Evolutionary conservation across 2,329 filamentous ascomycete genomes (phyloP), one percentile per base, ranked within the genome.

Genomic region (Nakataea oryzae): DNA sequence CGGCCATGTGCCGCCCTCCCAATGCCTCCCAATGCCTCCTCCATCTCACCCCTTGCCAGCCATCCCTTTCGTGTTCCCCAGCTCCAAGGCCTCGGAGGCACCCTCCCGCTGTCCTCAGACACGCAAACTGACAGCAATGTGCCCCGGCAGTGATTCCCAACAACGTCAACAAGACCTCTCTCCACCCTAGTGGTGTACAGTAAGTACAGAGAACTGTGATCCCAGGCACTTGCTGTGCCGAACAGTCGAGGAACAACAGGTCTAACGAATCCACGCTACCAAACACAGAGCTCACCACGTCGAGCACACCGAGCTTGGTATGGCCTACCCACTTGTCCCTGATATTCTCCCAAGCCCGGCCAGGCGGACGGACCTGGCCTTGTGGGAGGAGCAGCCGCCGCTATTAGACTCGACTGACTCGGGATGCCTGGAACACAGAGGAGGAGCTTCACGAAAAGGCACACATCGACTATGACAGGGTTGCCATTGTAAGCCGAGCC

Each of bases 391-490:
- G 21, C 41, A 24, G 41, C 41, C 24, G 12, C 11, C 41, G 41
- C 41, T n/a, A 9, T n/a, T 6, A 13, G 21, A 50, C 41, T 8
- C 60, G 47, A 41, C 54, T 56, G 54, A 56, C 54, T 56, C 54
- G 54, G n/a, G 54, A 17, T 11, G 7, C 11, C 24, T 50, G 41
- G 1, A 29, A 61, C 67, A 61, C 67, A 79, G 83, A 99, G 80
- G 92, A 97, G 80, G 91, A 96, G 76, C 89, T 99, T 65, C 93
- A 97, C 78, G 91, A 97, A 78, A 92, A 89, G 74, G 95, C 95
- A 69, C 93, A 99, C 84, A 99, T 99, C 74, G 95, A 99, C 84
- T 99, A 97, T 76, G 90, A 97, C 79, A 90, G 92, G 74, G 95
- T 99, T 72, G 91, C 95, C 66, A 99, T 99, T 82, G 93, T 96